Evolutionary conservation across 257 asterid genomes (phyloP).

Genomic region (Jasminum sambac): DNA sequence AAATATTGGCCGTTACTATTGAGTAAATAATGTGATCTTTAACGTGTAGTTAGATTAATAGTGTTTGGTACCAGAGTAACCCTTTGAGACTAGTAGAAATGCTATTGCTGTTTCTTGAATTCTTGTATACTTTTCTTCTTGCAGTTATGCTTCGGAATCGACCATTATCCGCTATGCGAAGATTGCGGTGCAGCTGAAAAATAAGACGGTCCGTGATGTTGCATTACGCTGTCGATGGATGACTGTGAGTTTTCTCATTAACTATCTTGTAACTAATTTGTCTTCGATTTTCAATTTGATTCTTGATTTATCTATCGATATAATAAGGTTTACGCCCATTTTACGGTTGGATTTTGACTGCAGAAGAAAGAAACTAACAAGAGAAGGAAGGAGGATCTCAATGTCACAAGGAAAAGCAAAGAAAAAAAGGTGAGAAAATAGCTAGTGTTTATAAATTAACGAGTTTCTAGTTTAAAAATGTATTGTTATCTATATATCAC

Average conservation of each 20-base stretch:
- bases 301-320: conserved; percentile 17
- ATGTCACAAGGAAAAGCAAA: conserved; percentile 54
- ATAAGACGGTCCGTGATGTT: conserved; percentile 91
- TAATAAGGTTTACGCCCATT: conserved; percentile 12
- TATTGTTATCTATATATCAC: too few species aligned
- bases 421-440: conserved; percentile 66
- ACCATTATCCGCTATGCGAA: conserved; percentile 78
- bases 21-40: background rate
- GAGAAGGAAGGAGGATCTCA: conserved; percentile 80
- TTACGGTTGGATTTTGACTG: conserved; percentile 30
- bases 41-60: too few species aligned
- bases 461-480: too few species aligned
- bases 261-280: conserved; percentile 13
- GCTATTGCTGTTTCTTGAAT: background rate
- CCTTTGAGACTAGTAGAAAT: too few species aligned
- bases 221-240: conserved; percentile 97
- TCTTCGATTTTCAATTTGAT: background rate
- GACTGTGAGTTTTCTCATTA: conserved; percentile 55
- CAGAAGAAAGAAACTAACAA: conserved; percentile 79
- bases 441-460: background rate
- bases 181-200: conserved; percentile 72
- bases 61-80: too few species aligned
- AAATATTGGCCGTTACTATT: too few species aligned
- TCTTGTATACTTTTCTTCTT: background rate
- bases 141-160: conserved; percentile 80